Evolutionary conservation across 2,329 filamentous ascomycete species (phyloP), one percentile per base, ranked within the genome.

Genomic region (Talaromyces sp.): DNA sequence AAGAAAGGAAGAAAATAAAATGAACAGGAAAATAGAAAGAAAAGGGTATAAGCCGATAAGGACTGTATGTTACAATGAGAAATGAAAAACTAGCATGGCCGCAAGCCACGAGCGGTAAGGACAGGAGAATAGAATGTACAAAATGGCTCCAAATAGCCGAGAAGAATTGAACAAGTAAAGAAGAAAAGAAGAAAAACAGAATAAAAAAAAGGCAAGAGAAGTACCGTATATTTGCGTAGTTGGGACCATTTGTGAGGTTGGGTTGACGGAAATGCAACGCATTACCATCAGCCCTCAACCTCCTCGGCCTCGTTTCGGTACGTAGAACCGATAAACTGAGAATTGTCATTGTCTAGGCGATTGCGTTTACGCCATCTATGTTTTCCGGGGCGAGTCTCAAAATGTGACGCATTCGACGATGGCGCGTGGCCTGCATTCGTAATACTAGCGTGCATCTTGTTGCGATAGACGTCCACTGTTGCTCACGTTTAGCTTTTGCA

Each of bases 391-490:
- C 93, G 86, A 3, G 90, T 95, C 77, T 97, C 92, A 70, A 93
- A 96, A 76, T 97, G 92, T 58, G 91, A 88, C 26, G 90, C 89
- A 27, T 90, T 86, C 21, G 84, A 82, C 59, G 84, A 81, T 51
- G 91, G 83, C 63, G 96, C 91, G 70, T 91, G 88, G 69, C 90
- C 89, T 50, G 87, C 84, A 24, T 84, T 86, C 69, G 96, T 85
- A 78, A 96, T 93, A 59, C 89, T 89, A 66, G 84, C 88, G 65
- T 89, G 86, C 74, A 93, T 95, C 81, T 96, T 96, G 73, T 91
- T 93, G 63, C 93, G 89, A 75, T 97, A 97, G 63, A 90, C 91
- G 75, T 98, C 93, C 75, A 98, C 92, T 96, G 67, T 60, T 52
- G 26, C 17, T 43, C n/a, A 41, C 41, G 38, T 13, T 55, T 27